Evolutionary conservation across 2,329 filamentous ascomycete genomes (phyloP).

Genomic region (Fusarium poae): DNA sequence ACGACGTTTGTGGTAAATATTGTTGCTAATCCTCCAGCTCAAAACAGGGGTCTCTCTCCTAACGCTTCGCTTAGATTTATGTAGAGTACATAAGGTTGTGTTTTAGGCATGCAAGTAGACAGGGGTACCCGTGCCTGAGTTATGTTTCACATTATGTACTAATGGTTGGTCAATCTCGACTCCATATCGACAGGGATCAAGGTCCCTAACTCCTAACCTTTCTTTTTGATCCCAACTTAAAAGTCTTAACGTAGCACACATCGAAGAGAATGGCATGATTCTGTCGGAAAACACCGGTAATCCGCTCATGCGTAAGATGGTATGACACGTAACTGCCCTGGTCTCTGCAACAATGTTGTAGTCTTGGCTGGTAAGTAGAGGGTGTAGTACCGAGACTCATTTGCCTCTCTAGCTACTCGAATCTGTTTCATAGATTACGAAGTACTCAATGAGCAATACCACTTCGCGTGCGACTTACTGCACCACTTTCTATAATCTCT

Average conservation of each 20-base stretch:
- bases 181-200: conserved; percentile 26
- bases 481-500: conserved; percentile 31
- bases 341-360: conserved; percentile 18
- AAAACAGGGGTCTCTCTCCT: conserved; percentile 17
- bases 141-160: conserved; percentile 41
- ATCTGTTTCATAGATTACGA: not conserved
- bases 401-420: not conserved
- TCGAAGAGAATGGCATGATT: conserved; percentile 49
- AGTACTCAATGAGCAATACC: not conserved
- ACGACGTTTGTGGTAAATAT: conserved; percentile 30
- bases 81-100: not conserved
- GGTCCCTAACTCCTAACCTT: conserved; percentile 25
- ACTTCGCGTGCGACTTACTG: conserved; percentile 24
- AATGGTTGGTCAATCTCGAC: not conserved
- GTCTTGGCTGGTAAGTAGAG: conserved; percentile 20
- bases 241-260: conserved; percentile 27
- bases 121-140: conserved; percentile 37
- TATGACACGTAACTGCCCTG: conserved; percentile 36
- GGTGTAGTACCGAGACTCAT: conserved; percentile 4
- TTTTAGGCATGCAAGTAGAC: conserved; percentile 8
- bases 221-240: conserved; percentile 23
- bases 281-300: conserved; percentile 47
- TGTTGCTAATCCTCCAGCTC: conserved; percentile 29
- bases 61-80: conserved; percentile 3
- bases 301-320: conserved; percentile 5